Base-by-base conservation (phyloP, 441 rosid species). In the Euphorbia schlechtendalii region DNA sequence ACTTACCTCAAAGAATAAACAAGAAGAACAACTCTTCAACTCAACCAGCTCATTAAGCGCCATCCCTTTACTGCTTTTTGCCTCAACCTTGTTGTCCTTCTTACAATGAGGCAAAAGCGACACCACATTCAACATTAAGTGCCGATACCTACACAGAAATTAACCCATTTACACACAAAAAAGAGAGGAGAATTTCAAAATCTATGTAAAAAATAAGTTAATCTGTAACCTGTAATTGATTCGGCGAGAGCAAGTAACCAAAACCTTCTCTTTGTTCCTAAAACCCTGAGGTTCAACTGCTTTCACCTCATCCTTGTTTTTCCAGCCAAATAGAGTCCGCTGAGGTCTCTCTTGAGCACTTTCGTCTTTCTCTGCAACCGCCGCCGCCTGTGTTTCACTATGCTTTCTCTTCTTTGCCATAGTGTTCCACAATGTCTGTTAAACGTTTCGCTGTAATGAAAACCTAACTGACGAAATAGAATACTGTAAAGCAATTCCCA, bases 331-430 rank as follows among this genome's bases (percentile, higher is more conserved):
- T 3, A 94, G 83, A 21, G 96, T 87, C 56, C 98, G 75, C 20
- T 86, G 78, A 1, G 96, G 98, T 68, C 96, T 75, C 79, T 84
- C 91, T 1, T 77, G 75, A 22, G 82, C 86, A 63, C 56, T 28
- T 5, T 85, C 94, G n/a, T 85, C 86, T 65, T 84, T 76, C 75
- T 76, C 81, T 13, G 73, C 45, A 62, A 77, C 69, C 8, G 64
- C 84, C 25, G 67, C 61, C 25, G 63, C 73, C 68, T 71, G 74
- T 6, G 78, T 73, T 70, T 91, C 99, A 20, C 78, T 79, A 14
- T 79, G 92, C 78, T 91, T 94, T 67, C 99, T 76, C 81, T 91
- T 94, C 82, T 76, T 91, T 66, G 80, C 96, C 98, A 94, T 91
- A 30, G 34, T 25, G 13, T 53, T n/a, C 32, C 51, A n/a, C 14